Evolutionary conservation across 768 basidiomycete species (phyloP).

Genomic region (Mycena chlorophos): DNA sequence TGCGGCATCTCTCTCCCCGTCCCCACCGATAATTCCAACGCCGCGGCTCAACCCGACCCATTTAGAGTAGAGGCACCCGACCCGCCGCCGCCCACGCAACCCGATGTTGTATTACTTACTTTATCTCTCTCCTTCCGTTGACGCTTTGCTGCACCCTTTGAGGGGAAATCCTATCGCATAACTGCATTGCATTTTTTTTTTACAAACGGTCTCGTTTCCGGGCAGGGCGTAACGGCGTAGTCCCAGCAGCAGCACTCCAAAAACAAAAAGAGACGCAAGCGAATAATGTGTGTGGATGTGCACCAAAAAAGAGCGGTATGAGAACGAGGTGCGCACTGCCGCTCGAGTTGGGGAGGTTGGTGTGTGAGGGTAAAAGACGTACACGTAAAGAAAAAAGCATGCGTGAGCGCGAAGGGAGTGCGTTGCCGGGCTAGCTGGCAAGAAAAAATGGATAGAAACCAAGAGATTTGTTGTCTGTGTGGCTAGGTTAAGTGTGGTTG

Average conservation of each 20-base stretch:
- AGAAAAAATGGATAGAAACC: constrained; percentile 15
- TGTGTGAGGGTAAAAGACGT: no score
- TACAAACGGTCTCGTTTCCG: no score
- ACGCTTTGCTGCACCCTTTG: no score
- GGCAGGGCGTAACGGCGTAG: no score
- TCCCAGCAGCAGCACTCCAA: no score
- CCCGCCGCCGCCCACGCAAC: no score
- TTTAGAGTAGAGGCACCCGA: not conserved
- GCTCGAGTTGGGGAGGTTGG: constrained; percentile 26
- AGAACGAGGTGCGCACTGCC: constrained; percentile 25
- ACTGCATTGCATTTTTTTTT: no score
- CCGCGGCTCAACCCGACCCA: constrained; percentile 6
- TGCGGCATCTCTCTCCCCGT: constrained; percentile 50
- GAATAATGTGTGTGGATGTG: no score
- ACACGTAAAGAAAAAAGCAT: no score
- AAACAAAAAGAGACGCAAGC: no score
- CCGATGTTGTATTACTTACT: constrained; percentile 22
- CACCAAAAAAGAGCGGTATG: constrained; percentile 3
- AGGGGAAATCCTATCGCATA: no score
- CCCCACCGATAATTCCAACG: constrained; percentile 25
- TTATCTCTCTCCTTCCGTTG: no score
- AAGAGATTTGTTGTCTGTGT: not conserved
- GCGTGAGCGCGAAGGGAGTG: constrained; percentile 8
- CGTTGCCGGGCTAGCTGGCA: constrained; percentile 6
- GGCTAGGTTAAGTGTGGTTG: constrained; percentile 8